A percentile compares a stretch with the other conserved stretches of the same genome.
Conservation (phyloP, 1,284 basidiomycete species). For the Leccinum angustisporum region DNA sequence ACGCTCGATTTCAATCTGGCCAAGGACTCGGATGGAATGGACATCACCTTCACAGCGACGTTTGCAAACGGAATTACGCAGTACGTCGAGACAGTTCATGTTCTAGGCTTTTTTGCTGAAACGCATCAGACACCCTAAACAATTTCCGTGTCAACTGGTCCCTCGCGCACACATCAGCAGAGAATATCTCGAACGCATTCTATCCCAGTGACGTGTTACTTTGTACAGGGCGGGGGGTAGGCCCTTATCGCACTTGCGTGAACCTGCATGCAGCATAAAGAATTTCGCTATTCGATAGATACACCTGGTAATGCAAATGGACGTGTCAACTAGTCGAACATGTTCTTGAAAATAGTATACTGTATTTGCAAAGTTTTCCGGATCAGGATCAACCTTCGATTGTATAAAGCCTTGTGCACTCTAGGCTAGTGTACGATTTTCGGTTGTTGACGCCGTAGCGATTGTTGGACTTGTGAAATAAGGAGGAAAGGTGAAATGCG, state of each 20-base stretch:
- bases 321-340: no score
- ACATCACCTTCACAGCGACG: slow-evolving; percentile 9
- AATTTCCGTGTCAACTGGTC: not conserved
- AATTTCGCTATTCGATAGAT: no score
- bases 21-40: slow-evolving; percentile 17
- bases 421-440: not conserved
- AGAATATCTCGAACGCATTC: not conserved
- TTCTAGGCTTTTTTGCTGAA: not conserved
- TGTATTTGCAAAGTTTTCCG: no score
- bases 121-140: slow-evolving; percentile 1
- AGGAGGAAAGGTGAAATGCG: no score
- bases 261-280: not conserved
- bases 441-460: no score
- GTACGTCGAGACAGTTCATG: slow-evolving; percentile 1
- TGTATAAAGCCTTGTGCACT: not conserved
- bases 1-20: slow-evolving; percentile 16
- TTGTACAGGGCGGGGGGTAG: not conserved
- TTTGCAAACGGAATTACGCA: slow-evolving; percentile 9
- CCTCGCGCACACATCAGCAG: not conserved
- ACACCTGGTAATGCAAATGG: no score
- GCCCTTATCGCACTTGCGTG: not conserved
- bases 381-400: no score
- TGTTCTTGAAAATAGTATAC: no score
- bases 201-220: not conserved
- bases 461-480: no score